Evolutionary conservation across 495 filamentous ascomycete species (phyloP).

Genomic region (Penicillium coprophilum): DNA sequence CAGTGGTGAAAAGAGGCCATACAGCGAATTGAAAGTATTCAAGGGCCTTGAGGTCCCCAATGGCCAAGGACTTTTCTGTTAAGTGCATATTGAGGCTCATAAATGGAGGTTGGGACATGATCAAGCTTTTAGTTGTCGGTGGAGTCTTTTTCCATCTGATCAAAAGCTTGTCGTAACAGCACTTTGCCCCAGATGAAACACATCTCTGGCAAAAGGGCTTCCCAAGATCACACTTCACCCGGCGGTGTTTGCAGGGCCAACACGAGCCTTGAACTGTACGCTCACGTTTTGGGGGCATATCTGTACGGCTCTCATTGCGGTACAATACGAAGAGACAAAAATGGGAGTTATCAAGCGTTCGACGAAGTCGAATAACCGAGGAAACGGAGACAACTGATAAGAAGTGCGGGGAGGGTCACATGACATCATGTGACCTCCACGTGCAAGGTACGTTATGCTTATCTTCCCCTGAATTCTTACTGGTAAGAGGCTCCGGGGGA

Average conservation of each 20-base stretch:
- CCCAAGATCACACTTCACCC: slow-evolving; percentile 39
- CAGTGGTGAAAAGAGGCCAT: slow-evolving; percentile 22
- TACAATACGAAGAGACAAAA: background rate
- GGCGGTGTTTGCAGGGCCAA: slow-evolving; percentile 40
- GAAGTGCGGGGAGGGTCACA: background rate
- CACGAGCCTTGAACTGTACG: slow-evolving; percentile 41
- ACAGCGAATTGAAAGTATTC: slow-evolving; percentile 22
- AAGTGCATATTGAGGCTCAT: slow-evolving; percentile 13
- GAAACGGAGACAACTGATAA: slow-evolving; percentile 3
- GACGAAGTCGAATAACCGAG: background rate
- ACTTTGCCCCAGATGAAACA: slow-evolving; percentile 30
- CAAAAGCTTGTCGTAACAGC: slow-evolving; percentile 37
- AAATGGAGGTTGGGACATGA: slow-evolving; percentile 21
- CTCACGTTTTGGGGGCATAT: slow-evolving; percentile 29
- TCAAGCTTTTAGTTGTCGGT: slow-evolving; percentile 18
- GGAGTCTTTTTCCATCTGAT: slow-evolving; percentile 32
- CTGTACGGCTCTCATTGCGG: slow-evolving; percentile 3
- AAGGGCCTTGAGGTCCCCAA: slow-evolving; percentile 16
- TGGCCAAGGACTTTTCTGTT: slow-evolving; percentile 8
- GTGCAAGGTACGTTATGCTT: no score
- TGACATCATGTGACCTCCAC: no score
- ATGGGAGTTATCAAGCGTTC: background rate
- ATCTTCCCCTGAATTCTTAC: no score
- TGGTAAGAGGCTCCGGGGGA: no score
- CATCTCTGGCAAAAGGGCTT: slow-evolving; percentile 33